Evolutionary conservation across 108 stramenopile species (phyloP).

Genomic region (Nitzschia inconspicua): DNA sequence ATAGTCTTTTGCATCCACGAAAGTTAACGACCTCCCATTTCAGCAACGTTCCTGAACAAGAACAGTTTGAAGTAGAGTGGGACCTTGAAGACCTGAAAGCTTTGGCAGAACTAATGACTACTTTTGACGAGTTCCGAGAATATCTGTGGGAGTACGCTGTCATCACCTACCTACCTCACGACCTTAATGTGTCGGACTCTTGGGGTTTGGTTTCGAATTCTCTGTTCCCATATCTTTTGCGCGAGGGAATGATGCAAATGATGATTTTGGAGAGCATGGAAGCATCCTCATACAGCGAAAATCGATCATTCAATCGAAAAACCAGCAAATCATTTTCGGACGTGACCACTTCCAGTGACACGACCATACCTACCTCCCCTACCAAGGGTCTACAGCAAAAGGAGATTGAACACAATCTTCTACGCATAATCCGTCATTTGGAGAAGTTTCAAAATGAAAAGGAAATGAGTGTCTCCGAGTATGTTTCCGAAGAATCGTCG

Average conservation of each 20-base stretch:
- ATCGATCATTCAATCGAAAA: not conserved
- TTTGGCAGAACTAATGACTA: constrained; percentile 2
- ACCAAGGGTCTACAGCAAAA: not conserved
- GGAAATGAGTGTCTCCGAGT: no score
- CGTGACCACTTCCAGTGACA: constrained; percentile 2
- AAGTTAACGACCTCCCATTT: not conserved
- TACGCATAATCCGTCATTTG: not conserved
- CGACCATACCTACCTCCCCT: constrained; percentile 2
- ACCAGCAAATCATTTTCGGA: constrained; percentile 1
- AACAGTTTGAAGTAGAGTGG: constrained; percentile 21
- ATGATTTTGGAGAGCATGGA: constrained; percentile 10
- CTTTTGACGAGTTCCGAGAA: constrained; percentile 15
- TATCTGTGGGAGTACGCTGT: constrained; percentile 23
- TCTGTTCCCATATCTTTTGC: constrained; percentile 26
- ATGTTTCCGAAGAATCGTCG: no score
- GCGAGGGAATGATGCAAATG: constrained; percentile 35
- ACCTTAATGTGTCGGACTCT: constrained; percentile 23
- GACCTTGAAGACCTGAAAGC: constrained; percentile 13
- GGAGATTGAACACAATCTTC: not conserved
- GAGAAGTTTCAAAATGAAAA: constrained; percentile 4
- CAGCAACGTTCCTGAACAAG: not conserved
- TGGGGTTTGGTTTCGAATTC: constrained; percentile 4
- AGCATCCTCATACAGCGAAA: not conserved
- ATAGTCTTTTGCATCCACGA: constrained; percentile 7
- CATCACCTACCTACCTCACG: constrained; percentile 28